phyloP scores from a whole-genome alignment of 192 early-diverging fungal genomes.

The Coemansia sp. region DNA sequence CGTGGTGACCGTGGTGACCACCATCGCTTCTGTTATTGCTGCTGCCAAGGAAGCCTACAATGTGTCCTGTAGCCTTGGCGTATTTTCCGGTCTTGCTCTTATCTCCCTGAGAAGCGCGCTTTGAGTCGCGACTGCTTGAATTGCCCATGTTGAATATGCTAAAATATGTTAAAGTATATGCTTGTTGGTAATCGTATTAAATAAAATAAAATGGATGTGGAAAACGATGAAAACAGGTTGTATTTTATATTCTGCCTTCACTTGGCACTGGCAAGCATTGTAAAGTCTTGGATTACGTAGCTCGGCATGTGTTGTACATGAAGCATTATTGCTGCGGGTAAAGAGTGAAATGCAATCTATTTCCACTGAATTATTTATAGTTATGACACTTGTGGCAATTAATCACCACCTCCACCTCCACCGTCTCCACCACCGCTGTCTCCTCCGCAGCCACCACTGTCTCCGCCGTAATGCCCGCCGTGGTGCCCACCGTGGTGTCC shows the following conservation, averaged over 20 bases:
- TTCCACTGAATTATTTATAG: background rate
- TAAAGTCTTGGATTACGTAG: too few relatives aligned
- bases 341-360: background rate
- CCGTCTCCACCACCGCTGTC: background rate
- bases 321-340: too few relatives aligned
- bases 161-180: too few relatives aligned
- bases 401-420: constrained; percentile 3
- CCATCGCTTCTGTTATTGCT: too few relatives aligned
- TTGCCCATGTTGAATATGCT: background rate
- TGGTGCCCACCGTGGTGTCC: background rate
- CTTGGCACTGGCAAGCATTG: too few relatives aligned
- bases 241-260: too few relatives aligned
- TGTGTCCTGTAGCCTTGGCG: too few relatives aligned
- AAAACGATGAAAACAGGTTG: background rate
- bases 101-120: background rate
- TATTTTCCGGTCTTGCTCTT: too few relatives aligned
- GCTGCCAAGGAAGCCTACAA: too few relatives aligned
- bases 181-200: background rate
- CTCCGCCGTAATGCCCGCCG: background rate
- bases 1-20: background rate
- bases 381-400: background rate
- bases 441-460: background rate
- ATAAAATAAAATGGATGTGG: background rate
- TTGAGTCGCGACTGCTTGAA: background rate
- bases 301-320: too few relatives aligned